phyloP scores from a whole-genome alignment of 2,329 filamentous ascomycete species.

The Onygena corvina region DNA sequence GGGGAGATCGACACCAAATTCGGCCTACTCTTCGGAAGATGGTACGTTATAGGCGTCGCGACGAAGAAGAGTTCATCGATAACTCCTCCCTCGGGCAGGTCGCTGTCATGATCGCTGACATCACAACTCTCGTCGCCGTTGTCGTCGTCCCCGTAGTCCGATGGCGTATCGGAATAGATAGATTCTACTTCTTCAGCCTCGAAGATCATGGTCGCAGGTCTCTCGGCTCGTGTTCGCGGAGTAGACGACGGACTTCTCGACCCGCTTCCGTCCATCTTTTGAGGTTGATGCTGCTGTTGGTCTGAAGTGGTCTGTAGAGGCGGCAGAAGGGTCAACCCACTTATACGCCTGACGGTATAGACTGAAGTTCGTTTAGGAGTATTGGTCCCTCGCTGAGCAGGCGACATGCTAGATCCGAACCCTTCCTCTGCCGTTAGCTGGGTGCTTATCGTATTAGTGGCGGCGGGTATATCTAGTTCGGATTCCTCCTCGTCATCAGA shows the following conservation, averaged over 20 bases:
- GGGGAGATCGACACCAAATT: constrained; percentile 15
- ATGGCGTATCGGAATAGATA: constrained; percentile 13
- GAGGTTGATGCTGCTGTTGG: not conserved
- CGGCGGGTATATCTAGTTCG: constrained; percentile 12
- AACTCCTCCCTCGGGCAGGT: not conserved
- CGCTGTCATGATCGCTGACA: not conserved
- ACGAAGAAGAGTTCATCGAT: constrained; percentile 13
- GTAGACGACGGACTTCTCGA: constrained; percentile 6
- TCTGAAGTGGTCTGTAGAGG: not conserved
- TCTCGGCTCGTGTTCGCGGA: not conserved
- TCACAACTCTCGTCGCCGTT: not conserved
- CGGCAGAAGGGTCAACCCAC: constrained; percentile 5
- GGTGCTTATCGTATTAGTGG: not conserved
- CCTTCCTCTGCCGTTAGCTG: not conserved
- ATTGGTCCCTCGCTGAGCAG: not conserved
- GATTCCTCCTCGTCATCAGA: constrained; percentile 17
- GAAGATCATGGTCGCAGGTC: constrained; percentile 5
- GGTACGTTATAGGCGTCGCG: constrained; percentile 15
- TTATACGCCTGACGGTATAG: constrained; percentile 7
- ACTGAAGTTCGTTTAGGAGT: not conserved
- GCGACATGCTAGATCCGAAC: not conserved
- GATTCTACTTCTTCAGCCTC: constrained; percentile 12
- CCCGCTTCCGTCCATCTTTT: not conserved
- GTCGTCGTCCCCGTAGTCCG: constrained; percentile 15
- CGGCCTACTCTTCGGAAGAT: constrained; percentile 14